These are phyloP conservation scores for Xylariaceae sp. DNA, from an alignment of 2,329 filamentous ascomycete species.

Conservation along the genomic window DNA sequence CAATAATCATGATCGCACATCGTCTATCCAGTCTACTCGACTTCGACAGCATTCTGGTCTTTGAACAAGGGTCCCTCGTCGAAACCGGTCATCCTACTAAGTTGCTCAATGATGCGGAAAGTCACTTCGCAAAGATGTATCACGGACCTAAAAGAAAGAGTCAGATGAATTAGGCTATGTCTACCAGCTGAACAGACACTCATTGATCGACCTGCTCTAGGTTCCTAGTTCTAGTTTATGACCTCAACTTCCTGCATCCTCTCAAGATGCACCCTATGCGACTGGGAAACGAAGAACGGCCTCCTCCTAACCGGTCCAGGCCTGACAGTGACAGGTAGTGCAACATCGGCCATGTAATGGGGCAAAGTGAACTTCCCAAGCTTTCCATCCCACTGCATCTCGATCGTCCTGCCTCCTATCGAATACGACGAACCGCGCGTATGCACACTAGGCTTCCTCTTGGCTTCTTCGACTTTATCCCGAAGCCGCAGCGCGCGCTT, in stretches of 20 bases:
- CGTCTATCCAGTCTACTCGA: constrained; percentile 45
- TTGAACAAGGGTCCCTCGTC: constrained; percentile 43
- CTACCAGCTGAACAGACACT: no score
- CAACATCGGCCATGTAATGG: neutral
- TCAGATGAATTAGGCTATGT: no score
- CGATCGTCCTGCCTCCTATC: neutral
- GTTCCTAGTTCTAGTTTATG: no score
- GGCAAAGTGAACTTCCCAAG: neutral
- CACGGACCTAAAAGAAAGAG: neutral
- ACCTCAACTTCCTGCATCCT: no score
- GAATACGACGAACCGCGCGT: neutral
- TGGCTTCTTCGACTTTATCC: neutral
- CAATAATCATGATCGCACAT: constrained; percentile 48
- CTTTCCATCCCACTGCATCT: neutral
- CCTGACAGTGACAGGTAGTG: neutral
- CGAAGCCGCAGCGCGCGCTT: neutral
- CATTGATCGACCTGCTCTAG: neutral
- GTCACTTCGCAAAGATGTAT: constrained; percentile 11
- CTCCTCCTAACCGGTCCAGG: neutral
- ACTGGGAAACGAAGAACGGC: neutral
- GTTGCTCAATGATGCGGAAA: constrained; percentile 4
- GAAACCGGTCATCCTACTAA: constrained; percentile 28
- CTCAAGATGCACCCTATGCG: no score
- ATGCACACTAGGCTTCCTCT: neutral
- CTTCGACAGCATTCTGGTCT: constrained; percentile 46